Evolutionary conservation across 1,284 basidiomycete species (phyloP), one percentile per base, ranked within the genome.

Genomic region (Bjerkandera adusta): DNA sequence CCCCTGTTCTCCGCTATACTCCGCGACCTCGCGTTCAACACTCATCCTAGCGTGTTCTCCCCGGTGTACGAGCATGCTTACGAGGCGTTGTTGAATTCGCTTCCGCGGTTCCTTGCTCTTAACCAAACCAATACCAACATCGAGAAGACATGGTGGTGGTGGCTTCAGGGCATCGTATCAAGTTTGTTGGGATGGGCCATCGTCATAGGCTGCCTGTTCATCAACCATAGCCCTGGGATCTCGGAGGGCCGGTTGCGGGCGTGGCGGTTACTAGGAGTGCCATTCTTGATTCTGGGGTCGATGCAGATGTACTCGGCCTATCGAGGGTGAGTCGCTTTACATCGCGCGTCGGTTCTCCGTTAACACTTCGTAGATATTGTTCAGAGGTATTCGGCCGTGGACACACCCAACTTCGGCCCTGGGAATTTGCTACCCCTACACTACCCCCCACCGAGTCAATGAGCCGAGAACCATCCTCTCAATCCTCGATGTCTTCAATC

Each of bases 21-120:
- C 33, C 52, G 55, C n/a, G 59, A 63, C 34, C 50, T 69, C 13
- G 57, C 59, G 1, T 49, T 53, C 40, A 68, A 55, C 43, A 70
- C 63, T 2, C 69, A 73, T 54, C 70, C 70, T 1, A 65, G 70
- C 52, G 63, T 63, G 10, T 70, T 73, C 47, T 55, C 63, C 8
- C 61, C 65, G 7, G 62, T 59, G 3, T 72, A 72, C 48, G 63
- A 66, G 43, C 58, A 59, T 37, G 53, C 62, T 20, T 70, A 67
- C 38, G 57, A 60, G 32, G 48, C 53, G 5, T 55, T 68, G 3
- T 64, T 66, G 47, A 54, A 36, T 11, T 64, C 61, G 36, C 51
- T 70, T 15, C 64, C 64, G 6, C 46, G 56, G 15, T 71, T 69
- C 48, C 60, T 71, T 18, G 47, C 47, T 7, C 32, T 43, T 18